phyloP scores from a whole-genome alignment of 2,329 filamentous ascomycete species.

The Penicillium decumbens region DNA sequence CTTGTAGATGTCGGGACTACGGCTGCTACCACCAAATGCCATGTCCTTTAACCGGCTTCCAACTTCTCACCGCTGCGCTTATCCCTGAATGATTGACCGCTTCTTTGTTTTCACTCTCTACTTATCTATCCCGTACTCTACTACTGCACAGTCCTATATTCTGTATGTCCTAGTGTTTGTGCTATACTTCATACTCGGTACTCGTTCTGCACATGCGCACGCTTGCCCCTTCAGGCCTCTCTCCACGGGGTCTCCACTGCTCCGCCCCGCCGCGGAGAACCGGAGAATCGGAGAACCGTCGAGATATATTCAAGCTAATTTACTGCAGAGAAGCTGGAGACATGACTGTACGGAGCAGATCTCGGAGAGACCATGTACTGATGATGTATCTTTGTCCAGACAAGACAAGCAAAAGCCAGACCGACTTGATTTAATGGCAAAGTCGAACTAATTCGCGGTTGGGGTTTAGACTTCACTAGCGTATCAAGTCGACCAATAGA shows the following conservation, averaged over 20 bases:
- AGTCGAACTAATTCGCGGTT: background rate
- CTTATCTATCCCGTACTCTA: background rate
- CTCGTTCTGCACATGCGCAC: conserved; percentile 4
- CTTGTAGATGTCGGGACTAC: too few species aligned
- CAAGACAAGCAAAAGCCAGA: background rate
- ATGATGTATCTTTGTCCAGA: background rate
- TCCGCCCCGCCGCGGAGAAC: background rate
- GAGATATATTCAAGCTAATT: too few species aligned
- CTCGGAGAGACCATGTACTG: background rate
- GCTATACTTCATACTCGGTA: background rate
- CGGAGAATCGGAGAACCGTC: too few species aligned
- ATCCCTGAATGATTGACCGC: background rate
- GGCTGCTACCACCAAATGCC: too few species aligned
- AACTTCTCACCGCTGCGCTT: background rate
- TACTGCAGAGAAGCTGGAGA: too few species aligned
- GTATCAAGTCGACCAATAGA: conserved; percentile 8
- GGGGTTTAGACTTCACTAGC: conserved; percentile 13
- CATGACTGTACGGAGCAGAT: background rate
- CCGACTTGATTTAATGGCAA: background rate
- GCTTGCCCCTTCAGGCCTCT: background rate
- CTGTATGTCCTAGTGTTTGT: background rate
- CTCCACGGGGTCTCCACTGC: background rate
- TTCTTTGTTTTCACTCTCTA: background rate
- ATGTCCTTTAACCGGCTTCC: background rate
- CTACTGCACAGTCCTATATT: background rate